A percentile compares a stretch with the other conserved stretches of the same genome.
Evolutionary conservation across 1,139 yeast genomes (phyloP).

Genomic region (Arxiozyma slooffiae): DNA sequence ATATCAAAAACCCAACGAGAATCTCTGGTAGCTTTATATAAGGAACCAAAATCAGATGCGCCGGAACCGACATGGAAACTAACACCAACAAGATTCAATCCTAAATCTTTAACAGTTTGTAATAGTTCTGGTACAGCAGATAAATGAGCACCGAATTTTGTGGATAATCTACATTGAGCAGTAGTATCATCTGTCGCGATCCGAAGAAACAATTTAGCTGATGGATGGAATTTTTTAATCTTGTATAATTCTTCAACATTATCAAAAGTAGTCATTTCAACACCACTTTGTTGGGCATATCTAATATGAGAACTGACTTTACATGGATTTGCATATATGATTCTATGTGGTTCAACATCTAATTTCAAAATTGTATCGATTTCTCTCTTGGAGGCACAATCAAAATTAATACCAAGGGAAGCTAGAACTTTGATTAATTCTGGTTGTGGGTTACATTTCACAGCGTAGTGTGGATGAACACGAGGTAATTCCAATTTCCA

Average conservation of each 20-base stretch:
- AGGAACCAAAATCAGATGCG: conserved; percentile 63
- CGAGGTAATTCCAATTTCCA: conserved; percentile 65
- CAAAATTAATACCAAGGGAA: conserved; percentile 65
- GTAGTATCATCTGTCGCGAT: conserved; percentile 84
- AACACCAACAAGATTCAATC: conserved; percentile 64
- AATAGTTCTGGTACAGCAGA: conserved; percentile 47
- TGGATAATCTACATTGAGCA: conserved; percentile 78
- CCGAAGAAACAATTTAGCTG: conserved; percentile 61
- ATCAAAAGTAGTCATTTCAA: conserved; percentile 79
- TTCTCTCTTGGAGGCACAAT: conserved; percentile 87
- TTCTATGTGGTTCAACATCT: conserved; percentile 56
- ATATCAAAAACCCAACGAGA: conserved; percentile 61
- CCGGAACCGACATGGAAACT: conserved; percentile 97
- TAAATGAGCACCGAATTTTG: conserved; percentile 80
- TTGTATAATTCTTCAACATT: conserved; percentile 77
- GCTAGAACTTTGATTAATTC: conserved; percentile 51
- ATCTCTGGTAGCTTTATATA: conserved; percentile 63
- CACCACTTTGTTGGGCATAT: conserved; percentile 48
- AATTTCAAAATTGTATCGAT: conserved; percentile 54
- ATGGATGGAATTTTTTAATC: conserved; percentile 57
- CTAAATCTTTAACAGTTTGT: conserved; percentile 51
- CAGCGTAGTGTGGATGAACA: conserved; percentile 81
- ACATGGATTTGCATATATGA: conserved; percentile 91
- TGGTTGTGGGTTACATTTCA: conserved; percentile 79
- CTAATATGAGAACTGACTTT: conserved; percentile 75